phyloP scores from a whole-genome alignment of 2,329 filamentous ascomycete species.

The Fusarium succisae region DNA sequence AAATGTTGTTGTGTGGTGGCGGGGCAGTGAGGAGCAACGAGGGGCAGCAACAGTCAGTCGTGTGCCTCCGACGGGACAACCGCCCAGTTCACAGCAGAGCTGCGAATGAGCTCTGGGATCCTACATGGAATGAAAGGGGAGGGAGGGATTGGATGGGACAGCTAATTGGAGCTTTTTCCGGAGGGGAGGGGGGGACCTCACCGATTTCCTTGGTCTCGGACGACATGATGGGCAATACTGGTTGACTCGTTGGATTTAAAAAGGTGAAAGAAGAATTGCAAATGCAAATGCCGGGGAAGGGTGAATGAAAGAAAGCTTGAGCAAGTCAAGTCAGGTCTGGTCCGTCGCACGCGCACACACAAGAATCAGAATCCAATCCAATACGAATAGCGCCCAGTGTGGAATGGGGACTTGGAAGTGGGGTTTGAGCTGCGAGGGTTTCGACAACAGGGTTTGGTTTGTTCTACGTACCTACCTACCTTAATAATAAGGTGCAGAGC shows the following conservation, averaged over 20 bases:
- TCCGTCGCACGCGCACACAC: conserved; percentile 29
- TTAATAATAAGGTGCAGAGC: no score
- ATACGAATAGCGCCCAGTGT: conserved; percentile 32
- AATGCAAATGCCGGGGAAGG: conserved; percentile 30
- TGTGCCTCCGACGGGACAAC: background rate
- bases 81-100: conserved; percentile 6
- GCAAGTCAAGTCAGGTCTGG: conserved; percentile 36
- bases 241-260: conserved; percentile 31
- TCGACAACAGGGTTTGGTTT: conserved; percentile 34
- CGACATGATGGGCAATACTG: conserved; percentile 53
- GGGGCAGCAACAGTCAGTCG: conserved; percentile 36
- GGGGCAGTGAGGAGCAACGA: conserved; percentile 37
- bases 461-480: background rate
- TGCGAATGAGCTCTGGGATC: conserved; percentile 1
- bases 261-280: conserved; percentile 33
- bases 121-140: background rate
- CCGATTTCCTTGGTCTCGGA: conserved; percentile 58
- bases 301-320: conserved; percentile 39
- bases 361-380: conserved; percentile 20
- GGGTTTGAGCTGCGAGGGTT: conserved; percentile 39
- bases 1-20: conserved; percentile 41
- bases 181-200: conserved; percentile 42
- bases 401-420: conserved; percentile 32
- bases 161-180: background rate
- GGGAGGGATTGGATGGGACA: background rate